Base-by-base conservation (phyloP, 2,329 filamentous ascomycete species). In the Onygenales sp. region DNA sequence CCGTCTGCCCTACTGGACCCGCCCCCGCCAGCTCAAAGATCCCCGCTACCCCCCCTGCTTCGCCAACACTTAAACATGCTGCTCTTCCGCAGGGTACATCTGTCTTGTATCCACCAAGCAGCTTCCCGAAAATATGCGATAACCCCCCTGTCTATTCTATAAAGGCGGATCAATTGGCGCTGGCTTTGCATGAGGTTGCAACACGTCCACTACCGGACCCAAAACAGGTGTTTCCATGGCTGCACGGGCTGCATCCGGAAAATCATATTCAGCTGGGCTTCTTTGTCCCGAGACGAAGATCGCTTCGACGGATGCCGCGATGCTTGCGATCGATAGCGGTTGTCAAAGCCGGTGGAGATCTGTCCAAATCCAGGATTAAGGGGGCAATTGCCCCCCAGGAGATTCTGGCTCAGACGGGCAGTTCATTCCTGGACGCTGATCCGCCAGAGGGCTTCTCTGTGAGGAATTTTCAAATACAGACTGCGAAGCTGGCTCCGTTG, bases 381-480 rank as follows among this genome's bases (percentile, higher is more conserved):
- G 92, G 92, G 33, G 89, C 93, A 27, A 81, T 97, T 60, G 79
- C 85, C 2, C 86, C 90, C 0, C 81, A 87, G 1, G 93, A 97
- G 69, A 78, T 97, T 44, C 70, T 97, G 54, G 78, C 82, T 39
- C 69, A 74, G 10, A 70, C 71, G 27, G 63, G 72, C 13, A 71
- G 79, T 44, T 78, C 83, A 21, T 95, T 98, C 64, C 73, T 90
- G 56, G 88, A 95, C 43, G 80, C 85, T 42, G 93, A 98, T 64
- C 93, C 93, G 1, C 80, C 75, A 53, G 88, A 95, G 59, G 93
- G 93, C 7, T 97, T 97, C 66, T 95, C 89, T 4, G 91, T 97
- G 43, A 83, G 93, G 45, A 97, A 97, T 68, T 98, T 98, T 66
- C 92, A 97, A 63, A 97, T 97, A 41, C 93, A 98, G 69, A 81